Base-by-base conservation (phyloP, 345 rosid genomes). In the Salix caprea region DNA sequence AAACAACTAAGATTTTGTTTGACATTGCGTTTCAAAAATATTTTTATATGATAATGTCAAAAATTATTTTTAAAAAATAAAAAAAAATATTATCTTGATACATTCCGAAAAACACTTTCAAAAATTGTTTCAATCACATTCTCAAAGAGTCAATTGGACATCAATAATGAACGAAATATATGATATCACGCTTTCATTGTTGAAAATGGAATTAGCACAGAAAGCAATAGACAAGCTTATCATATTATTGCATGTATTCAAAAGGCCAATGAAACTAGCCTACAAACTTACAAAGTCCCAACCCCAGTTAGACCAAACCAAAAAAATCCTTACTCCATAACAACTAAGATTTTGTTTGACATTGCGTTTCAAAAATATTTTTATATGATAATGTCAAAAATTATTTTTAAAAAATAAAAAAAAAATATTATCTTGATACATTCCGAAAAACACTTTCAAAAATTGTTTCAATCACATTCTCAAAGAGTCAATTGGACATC, bases 181-280 rank as follows among this genome's bases (percentile, higher is more conserved):
- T 2, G 62, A 56, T n/a, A 56, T 56, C 76, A 37, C 76, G 19
- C 12, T 16, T 7, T 23, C 61, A 73, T 39, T 26, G 26, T 13
- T 26, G 54, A 28, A 64, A 69, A 23, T 10, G 34, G 30, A 73
- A 62, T 52, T 1, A 50, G 19, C 24, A 52, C 50, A 13, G 65
- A 40, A 58, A 69, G 44, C 73, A 28, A 76, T 67, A 28, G 61
- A 40, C 61, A 58, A 62, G 16, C 44, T 76, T 58, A 76, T 61
- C 62, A n/a, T 44, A 69, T 69, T 76, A 76, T 69, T 76, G 61
- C 74, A 69, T 26, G 28, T 18, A 18, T 69, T 12, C 65, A 69
- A 30, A 34, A 71, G 6, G 24, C 16, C 23, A 61, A 69, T 44
- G 30, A 40, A 40, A 69, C 62, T 18, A 69, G 3, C 32, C 68